phyloP scores from a whole-genome alignment of 2,329 filamentous ascomycete genomes.

The Volutella citrinella region DNA sequence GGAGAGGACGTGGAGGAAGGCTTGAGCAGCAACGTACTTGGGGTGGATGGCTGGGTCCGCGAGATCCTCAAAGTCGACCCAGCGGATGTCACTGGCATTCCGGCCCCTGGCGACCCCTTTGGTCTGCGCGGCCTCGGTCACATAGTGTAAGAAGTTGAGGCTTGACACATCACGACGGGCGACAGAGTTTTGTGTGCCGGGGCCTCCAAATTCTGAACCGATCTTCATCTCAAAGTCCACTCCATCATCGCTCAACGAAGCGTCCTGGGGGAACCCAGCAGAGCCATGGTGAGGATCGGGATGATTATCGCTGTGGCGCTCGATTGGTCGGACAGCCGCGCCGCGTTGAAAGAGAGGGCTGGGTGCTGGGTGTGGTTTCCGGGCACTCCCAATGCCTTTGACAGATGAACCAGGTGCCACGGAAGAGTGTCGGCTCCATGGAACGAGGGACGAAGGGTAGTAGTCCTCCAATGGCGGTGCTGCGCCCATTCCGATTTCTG shows the following conservation, averaged over 20 bases:
- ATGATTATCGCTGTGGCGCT: constrained; percentile 43
- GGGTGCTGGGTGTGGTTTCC: constrained; percentile 30
- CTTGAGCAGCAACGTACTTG: constrained; percentile 67
- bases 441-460: constrained; percentile 50
- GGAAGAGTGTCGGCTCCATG: constrained; percentile 50
- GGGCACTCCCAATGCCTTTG: constrained; percentile 37
- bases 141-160: constrained; percentile 44
- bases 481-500: constrained; percentile 70
- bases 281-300: constrained; percentile 15
- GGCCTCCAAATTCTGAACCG: constrained; percentile 13
- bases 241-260: constrained; percentile 26
- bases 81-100: constrained; percentile 35
- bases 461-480: constrained; percentile 65
- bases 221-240: constrained; percentile 15
- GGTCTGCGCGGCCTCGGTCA: constrained; percentile 33
- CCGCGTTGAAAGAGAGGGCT: constrained; percentile 38
- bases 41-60: constrained; percentile 56
- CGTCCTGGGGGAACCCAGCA: constrained; percentile 33
- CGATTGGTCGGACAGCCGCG: constrained; percentile 37
- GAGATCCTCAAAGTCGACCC: constrained; percentile 67
- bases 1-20: constrained; percentile 69
- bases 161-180: constrained; percentile 43
- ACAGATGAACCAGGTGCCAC: constrained; percentile 45
- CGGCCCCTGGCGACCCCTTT: constrained; percentile 30
- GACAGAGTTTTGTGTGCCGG: constrained; percentile 30